Evolutionary conservation across 371 early-diverging fungal genomes (phyloP).

Genomic region (Mucor racemosus): DNA sequence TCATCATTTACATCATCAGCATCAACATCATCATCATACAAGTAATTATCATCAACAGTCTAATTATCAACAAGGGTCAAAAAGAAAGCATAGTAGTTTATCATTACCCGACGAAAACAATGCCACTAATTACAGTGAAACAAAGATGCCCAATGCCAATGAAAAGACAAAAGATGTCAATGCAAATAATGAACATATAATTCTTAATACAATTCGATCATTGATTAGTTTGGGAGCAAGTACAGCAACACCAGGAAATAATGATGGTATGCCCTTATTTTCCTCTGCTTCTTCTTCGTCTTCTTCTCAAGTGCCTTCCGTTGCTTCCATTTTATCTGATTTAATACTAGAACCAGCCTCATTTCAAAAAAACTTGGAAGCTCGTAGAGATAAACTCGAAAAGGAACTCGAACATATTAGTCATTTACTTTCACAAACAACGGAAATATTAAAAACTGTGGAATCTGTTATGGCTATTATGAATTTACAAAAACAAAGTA

Average conservation of each 20-base stretch:
- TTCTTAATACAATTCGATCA: conserved; percentile 12
- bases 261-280: no score
- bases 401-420: conserved; percentile 43
- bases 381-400: conserved; percentile 34
- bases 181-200: conserved; percentile 9
- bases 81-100: conserved; percentile 4
- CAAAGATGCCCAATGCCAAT: no score
- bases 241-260: not conserved
- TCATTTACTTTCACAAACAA: conserved; percentile 36
- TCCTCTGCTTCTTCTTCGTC: no score
- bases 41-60: not conserved
- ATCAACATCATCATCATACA: not conserved
- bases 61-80: not conserved
- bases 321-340: conserved; percentile 15
- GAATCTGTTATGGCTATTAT: conserved; percentile 35
- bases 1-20: not conserved
- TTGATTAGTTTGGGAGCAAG: conserved; percentile 3
- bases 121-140: not conserved
- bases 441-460: conserved; percentile 37
- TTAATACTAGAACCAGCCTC: conserved; percentile 34
- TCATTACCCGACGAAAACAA: not conserved
- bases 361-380: conserved; percentile 32
- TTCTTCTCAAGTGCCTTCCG: not conserved
- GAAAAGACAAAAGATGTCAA: not conserved
- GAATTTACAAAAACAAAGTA: conserved; percentile 10